Conservation (phyloP, 768 basidiomycete genomes). For the Russula foetens region DNA sequence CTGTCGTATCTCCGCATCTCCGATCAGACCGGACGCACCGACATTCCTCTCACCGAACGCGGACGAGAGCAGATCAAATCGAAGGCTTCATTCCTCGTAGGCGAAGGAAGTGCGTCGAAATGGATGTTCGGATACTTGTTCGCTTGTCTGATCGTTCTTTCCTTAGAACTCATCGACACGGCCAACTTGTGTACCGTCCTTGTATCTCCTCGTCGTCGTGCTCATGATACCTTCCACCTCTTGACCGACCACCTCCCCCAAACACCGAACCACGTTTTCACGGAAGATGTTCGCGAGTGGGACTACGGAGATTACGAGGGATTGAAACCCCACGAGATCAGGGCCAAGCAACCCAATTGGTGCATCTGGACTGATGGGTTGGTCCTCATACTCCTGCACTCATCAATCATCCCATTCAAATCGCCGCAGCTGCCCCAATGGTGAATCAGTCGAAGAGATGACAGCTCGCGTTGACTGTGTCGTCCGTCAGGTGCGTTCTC, state of each 20-base stretch:
- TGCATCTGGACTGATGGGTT: constrained; percentile 83
- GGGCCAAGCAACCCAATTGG: constrained; percentile 53
- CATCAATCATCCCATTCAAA: neutral
- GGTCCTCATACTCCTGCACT: constrained; percentile 14
- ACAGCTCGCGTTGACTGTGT: constrained; percentile 65
- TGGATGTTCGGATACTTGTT: neutral
- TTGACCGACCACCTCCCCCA: constrained; percentile 48
- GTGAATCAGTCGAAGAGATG: constrained; percentile 82
- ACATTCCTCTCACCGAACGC: constrained; percentile 76
- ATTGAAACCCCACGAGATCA: constrained; percentile 69
- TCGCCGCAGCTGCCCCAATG: constrained; percentile 67
- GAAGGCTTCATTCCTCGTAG: constrained; percentile 60
- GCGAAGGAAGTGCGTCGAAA: constrained; percentile 58
- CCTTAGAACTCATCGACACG: constrained; percentile 68
- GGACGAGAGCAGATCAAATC: constrained; percentile 66
- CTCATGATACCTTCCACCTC: constrained; percentile 79
- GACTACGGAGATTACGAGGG: constrained; percentile 92
- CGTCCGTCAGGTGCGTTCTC: constrained; percentile 50
- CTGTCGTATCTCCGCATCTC: neutral
- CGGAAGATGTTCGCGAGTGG: constrained; percentile 75
- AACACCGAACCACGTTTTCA: constrained; percentile 45
- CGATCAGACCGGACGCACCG: constrained; percentile 71
- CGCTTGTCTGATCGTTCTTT: neutral
- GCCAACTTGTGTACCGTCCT: constrained; percentile 64
- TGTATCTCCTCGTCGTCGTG: constrained; percentile 83